Evolutionary conservation across 1,284 basidiomycete species (phyloP), one percentile per base, ranked within the genome.

Genomic region (Pisolithus thermaeus): DNA sequence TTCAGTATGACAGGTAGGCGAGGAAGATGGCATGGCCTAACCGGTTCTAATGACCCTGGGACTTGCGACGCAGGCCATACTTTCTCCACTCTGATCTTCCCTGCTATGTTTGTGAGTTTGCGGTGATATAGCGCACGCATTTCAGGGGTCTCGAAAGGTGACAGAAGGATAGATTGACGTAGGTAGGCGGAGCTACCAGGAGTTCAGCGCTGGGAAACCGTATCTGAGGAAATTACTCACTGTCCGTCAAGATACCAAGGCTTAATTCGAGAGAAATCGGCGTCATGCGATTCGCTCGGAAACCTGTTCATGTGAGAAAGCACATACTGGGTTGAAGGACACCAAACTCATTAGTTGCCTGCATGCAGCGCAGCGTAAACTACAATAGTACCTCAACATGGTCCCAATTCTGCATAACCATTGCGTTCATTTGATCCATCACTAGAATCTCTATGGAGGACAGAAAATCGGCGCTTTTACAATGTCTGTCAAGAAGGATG

Each of bases 361-460:
- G n/a, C n/a, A n/a, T 42, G 18, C 23, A 16, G 20, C 12, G 23
- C 23, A 3, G 41, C 7, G 23, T 23, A 46, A 46, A 20, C 3
- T 28, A 5, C 12, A 35, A 35, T 14, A 35, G 52, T 16, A 90
- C 93, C 76, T 95, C 89, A 16, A 96, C 78, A 66, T 99, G 96
- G 48, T 98, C 94, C 97, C 97, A 99, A 64, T 99, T 99, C 73
- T 99, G 96, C 97, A 99, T 99, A 7, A 84, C 80, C 65, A 99
- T 80, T 2, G 90, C 87, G 65, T 99, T 94, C 72, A 92, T 77
- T 61, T 98, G 94, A 67, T 99, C 97, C 8, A 90, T 78, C n/a
- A 98, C 71, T n/a, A 92, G 70, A 14, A 99, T 73, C 68, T 99
- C 97, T 56, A 99, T 90, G 3, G 92, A 96, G 3, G 91, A 91